Percentiles rank a stretch among this genome's conserved stretches.
Conservation (phyloP, 2,329 filamentous ascomycete species). For the Colletotrichum phormii region DNA sequence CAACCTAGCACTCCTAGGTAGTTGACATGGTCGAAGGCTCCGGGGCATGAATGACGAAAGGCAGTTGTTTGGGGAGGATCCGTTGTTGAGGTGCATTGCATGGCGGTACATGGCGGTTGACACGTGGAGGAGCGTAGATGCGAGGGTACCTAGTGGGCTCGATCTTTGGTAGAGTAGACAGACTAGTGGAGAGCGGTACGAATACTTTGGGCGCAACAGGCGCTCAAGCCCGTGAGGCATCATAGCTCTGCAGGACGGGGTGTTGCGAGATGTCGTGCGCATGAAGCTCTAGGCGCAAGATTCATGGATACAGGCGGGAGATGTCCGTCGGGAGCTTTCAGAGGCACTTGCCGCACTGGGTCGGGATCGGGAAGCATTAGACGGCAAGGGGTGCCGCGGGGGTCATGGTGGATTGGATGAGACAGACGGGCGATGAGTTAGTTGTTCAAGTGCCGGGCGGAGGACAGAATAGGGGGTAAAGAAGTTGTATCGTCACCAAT, state of each 20-base stretch:
- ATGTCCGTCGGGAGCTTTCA: background rate
- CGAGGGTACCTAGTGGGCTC: background rate
- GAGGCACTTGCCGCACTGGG: background rate
- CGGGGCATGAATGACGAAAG: background rate
- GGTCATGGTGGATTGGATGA: slow-evolving; percentile 20
- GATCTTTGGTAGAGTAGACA: slow-evolving; percentile 7
- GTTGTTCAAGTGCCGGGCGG: background rate
- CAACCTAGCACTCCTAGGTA: background rate
- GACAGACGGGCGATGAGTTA: background rate
- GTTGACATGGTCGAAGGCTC: background rate
- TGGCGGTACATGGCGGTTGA: slow-evolving; percentile 13
- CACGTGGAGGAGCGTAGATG: slow-evolving; percentile 19
- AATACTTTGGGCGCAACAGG: slow-evolving; percentile 15
- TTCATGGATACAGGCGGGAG: slow-evolving; percentile 23
- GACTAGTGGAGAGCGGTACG: background rate
- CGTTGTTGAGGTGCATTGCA: slow-evolving; percentile 15
- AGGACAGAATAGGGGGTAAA: background rate
- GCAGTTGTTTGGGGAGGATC: background rate
- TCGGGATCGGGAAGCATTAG: slow-evolving; percentile 4
- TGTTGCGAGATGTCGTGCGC: background rate
- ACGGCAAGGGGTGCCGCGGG: slow-evolving; percentile 2
- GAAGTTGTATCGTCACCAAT: background rate
- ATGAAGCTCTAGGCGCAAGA: slow-evolving; percentile 18
- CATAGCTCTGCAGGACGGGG: slow-evolving; percentile 22
- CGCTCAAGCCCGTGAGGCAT: slow-evolving; percentile 18